Conservation (phyloP, 495 filamentous ascomycete genomes). For the Penicillium canescens region DNA sequence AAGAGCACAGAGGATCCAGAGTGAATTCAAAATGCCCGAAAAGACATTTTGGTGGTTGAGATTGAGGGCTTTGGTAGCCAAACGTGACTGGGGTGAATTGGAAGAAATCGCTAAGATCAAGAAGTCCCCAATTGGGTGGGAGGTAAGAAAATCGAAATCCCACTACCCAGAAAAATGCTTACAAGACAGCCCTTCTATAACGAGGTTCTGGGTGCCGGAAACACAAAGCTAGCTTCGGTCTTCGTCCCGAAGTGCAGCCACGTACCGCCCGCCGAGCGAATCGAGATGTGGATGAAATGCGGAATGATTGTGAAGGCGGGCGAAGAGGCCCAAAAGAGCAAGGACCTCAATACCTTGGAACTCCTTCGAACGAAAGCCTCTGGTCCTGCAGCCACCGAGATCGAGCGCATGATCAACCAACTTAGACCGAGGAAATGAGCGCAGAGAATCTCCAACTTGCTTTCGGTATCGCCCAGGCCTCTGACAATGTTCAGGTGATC, state of each 20-base stretch:
- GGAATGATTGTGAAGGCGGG: slow-evolving; percentile 87
- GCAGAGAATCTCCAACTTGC: slow-evolving; percentile 8
- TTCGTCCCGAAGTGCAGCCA: slow-evolving; percentile 88
- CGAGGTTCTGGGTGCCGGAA: slow-evolving; percentile 83
- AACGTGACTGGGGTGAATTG: slow-evolving; percentile 87
- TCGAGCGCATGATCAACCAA: slow-evolving; percentile 63
- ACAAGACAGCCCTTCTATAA: slow-evolving; percentile 80
- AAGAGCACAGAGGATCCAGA: slow-evolving; percentile 79
- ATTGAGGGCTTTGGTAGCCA: slow-evolving; percentile 83
- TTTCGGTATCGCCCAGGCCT: slow-evolving; percentile 1
- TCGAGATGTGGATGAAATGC: slow-evolving; percentile 97
- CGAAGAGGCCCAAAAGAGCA: slow-evolving; percentile 84
- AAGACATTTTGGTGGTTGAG: slow-evolving; percentile 89
- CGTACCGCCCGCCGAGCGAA: slow-evolving; percentile 61
- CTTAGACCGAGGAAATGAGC: slow-evolving; percentile 50
- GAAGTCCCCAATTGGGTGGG: slow-evolving; percentile 96
- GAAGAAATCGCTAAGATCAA: slow-evolving; percentile 71
- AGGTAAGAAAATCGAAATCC: slow-evolving; percentile 52
- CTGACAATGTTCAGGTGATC: slow-evolving; percentile 39
- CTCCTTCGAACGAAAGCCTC: slow-evolving; percentile 56
- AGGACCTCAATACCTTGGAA: slow-evolving; percentile 70
- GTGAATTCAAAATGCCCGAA: slow-evolving; percentile 90
- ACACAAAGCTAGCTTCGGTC: slow-evolving; percentile 76
- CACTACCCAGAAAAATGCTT: slow-evolving; percentile 19
- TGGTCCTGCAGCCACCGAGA: slow-evolving; percentile 53